Evolutionary conservation across 106 monocot species (phyloP).

Genomic region (Gastrodia elata): DNA sequence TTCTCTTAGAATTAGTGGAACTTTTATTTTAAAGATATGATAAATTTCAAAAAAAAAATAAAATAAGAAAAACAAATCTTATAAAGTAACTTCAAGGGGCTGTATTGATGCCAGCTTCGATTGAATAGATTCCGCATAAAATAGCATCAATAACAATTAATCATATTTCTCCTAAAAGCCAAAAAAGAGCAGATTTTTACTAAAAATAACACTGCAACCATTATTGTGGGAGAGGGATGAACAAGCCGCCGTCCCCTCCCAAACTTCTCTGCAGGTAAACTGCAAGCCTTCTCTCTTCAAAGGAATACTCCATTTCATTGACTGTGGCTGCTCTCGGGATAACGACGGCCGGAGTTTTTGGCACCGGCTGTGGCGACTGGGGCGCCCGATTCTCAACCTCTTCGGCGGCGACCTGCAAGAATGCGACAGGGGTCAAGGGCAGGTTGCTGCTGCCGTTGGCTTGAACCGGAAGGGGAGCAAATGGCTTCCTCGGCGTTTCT

Average conservation of each 20-base stretch:
- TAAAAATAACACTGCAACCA: too few relatives aligned
- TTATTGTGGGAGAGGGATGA: too few relatives aligned
- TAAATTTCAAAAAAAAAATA: not conserved
- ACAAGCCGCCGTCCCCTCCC: too few relatives aligned
- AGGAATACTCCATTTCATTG: slow-evolving; percentile 29
- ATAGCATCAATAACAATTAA: not conserved
- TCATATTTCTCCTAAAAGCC: not conserved
- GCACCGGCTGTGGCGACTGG: slow-evolving; percentile 27
- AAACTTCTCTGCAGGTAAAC: slow-evolving; percentile 9
- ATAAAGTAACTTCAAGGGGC: not conserved
- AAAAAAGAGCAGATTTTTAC: not conserved
- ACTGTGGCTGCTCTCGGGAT: not conserved
- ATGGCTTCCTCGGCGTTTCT: slow-evolving; percentile 14
- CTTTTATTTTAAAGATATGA: not conserved
- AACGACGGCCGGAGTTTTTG: slow-evolving; percentile 9
- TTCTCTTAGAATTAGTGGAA: too few relatives aligned
- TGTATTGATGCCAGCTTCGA: not conserved
- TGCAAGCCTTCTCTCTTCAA: slow-evolving; percentile 41
- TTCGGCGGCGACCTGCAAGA: not conserved
- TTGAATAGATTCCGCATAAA: not conserved
- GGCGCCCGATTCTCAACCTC: slow-evolving; percentile 17
- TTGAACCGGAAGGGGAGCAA: slow-evolving; percentile 9
- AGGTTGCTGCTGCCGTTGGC: not conserved
- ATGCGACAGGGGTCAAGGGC: not conserved
- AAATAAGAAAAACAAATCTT: not conserved